These are phyloP conservation scores for Backusella sp. DNA, from an alignment of 192 early-diverging fungal genomes.

Conservation along the genomic window DNA sequence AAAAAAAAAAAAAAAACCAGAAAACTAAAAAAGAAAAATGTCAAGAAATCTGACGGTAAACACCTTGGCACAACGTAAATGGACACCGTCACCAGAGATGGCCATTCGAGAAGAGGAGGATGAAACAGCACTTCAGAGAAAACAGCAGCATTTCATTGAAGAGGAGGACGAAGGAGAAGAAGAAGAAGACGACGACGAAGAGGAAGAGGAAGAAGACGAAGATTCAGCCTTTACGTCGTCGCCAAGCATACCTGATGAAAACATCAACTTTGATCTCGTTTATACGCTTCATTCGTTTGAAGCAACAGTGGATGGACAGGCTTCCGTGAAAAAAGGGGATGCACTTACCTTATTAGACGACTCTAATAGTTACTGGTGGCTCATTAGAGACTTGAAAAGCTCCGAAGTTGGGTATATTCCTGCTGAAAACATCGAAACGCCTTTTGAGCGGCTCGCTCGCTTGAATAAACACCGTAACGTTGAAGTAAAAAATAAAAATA, in stretches of 20 bases:
- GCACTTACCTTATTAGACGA: slow-evolving; percentile 74
- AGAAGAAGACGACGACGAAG: slow-evolving; percentile 30
- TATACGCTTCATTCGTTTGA: slow-evolving; percentile 83
- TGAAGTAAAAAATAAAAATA: slow-evolving; percentile 29
- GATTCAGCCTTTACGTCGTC: slow-evolving; percentile 37
- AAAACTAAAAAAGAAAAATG: not conserved
- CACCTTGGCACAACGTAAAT: slow-evolving; percentile 3
- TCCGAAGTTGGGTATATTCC: slow-evolving; percentile 79
- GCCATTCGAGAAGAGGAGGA: slow-evolving; percentile 12
- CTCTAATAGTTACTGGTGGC: slow-evolving; percentile 78
- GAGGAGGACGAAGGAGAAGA: slow-evolving; percentile 26
- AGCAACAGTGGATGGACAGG: slow-evolving; percentile 78
- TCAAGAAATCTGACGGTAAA: slow-evolving; percentile 14
- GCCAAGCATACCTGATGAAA: slow-evolving; percentile 45
- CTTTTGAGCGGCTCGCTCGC: slow-evolving; percentile 72
- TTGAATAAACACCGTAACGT: slow-evolving; percentile 75
- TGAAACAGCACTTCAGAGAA: not conserved
- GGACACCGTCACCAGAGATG: slow-evolving; percentile 12
- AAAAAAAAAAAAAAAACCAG: not conserved
- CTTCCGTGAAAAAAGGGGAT: slow-evolving; percentile 72
- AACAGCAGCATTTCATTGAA: slow-evolving; percentile 12
- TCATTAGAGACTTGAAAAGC: slow-evolving; percentile 61
- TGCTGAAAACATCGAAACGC: slow-evolving; percentile 82
- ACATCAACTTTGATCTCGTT: slow-evolving; percentile 72
- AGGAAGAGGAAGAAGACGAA: slow-evolving; percentile 40